Evolutionary conservation across 495 filamentous ascomycete species (phyloP).

Genomic region (Chaetomium fimeti): DNA sequence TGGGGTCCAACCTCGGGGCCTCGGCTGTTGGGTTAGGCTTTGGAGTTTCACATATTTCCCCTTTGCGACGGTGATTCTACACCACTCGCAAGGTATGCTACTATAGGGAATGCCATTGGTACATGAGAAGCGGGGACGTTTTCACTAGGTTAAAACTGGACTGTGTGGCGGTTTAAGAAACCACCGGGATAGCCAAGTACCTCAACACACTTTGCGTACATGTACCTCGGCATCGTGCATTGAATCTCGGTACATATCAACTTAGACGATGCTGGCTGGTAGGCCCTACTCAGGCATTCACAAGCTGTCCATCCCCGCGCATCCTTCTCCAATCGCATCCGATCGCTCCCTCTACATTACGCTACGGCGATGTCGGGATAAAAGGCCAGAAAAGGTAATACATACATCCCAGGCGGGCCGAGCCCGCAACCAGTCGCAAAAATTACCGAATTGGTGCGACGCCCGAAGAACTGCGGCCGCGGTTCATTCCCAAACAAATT

Average conservation of each 20-base stretch:
- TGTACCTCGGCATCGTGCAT: not conserved
- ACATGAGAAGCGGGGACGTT: not conserved
- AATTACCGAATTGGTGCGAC: too few species aligned
- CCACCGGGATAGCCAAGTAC: not conserved
- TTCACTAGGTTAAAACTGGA: not conserved
- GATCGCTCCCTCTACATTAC: too few species aligned
- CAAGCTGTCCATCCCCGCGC: too few species aligned
- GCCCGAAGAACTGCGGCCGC: too few species aligned
- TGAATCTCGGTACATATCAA: too few species aligned
- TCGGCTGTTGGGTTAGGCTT: not conserved
- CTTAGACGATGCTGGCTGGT: too few species aligned
- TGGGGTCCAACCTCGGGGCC: not conserved
- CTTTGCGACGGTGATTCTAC: not conserved
- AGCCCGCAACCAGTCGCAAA: too few species aligned
- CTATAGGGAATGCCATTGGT: not conserved
- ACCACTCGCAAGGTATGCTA: conserved; percentile 7
- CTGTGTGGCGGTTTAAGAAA: too few species aligned
- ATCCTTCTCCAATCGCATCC: too few species aligned
- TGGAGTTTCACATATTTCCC: not conserved
- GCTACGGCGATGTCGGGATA: too few species aligned
- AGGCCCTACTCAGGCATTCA: too few species aligned
- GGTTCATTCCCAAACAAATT: not conserved
- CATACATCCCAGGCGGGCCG: not conserved
- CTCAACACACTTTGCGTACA: not conserved
- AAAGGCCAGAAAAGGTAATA: too few species aligned